Conservation (phyloP, 441 rosid species). For the Isatis lusitanica region DNA sequence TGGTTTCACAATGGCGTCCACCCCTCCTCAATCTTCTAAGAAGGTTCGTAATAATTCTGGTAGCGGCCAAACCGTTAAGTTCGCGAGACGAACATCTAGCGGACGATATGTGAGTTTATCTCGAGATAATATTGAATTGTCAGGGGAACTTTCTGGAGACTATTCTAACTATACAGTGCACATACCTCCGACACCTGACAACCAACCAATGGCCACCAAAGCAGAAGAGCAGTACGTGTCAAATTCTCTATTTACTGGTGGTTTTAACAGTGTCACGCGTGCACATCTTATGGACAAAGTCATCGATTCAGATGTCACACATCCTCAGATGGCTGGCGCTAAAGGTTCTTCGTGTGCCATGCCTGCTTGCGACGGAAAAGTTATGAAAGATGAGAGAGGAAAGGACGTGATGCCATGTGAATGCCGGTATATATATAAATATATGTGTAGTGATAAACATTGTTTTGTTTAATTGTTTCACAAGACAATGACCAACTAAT, state of each 20-base stretch:
- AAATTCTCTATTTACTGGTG: slow-evolving; percentile 82
- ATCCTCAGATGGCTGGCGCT: slow-evolving; percentile 91
- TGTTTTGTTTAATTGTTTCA: not conserved
- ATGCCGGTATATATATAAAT: slow-evolving; percentile 50
- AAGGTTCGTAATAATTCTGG: slow-evolving; percentile 60
- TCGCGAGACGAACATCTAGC: slow-evolving; percentile 87
- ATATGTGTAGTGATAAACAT: not conserved
- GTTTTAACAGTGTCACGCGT: slow-evolving; percentile 85
- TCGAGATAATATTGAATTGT: slow-evolving; percentile 78
- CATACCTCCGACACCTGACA: slow-evolving; percentile 91
- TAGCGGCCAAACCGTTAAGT: slow-evolving; percentile 81
- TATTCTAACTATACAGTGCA: slow-evolving; percentile 89
- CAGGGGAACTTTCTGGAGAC: slow-evolving; percentile 73
- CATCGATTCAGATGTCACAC: slow-evolving; percentile 79
- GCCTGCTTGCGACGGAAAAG: slow-evolving; percentile 85
- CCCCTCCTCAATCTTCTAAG: slow-evolving; percentile 62
- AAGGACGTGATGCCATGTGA: slow-evolving; percentile 75
- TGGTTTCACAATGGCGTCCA: slow-evolving; percentile 53
- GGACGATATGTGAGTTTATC: slow-evolving; percentile 86
- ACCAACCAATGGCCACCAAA: slow-evolving; percentile 87
- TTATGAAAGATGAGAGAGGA: slow-evolving; percentile 87
- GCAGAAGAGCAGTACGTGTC: slow-evolving; percentile 92
- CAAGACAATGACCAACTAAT: not conserved
- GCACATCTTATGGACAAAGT: slow-evolving; percentile 97
- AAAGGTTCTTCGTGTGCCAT: slow-evolving; percentile 80